Conservation (phyloP, 1,284 basidiomycete species). For the Fistulinella cinereoalba region DNA sequence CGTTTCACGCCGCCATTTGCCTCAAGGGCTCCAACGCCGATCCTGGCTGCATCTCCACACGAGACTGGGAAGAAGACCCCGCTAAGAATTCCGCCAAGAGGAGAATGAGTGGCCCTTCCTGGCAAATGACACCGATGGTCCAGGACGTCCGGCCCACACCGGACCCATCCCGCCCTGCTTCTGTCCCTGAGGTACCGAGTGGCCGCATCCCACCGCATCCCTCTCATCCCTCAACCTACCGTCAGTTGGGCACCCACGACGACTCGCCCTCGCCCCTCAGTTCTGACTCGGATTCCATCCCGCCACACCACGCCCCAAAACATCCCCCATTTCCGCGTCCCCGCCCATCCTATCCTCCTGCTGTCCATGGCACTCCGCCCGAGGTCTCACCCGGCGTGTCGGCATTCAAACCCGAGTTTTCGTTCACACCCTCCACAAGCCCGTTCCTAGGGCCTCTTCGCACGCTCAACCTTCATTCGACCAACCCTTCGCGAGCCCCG, state of each 20-base stretch:
- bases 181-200: conserved; percentile 15
- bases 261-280: conserved; percentile 66
- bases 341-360: conserved; percentile 22
- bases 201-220: conserved; percentile 37
- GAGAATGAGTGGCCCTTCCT: conserved; percentile 51
- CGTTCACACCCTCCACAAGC: conserved; percentile 65
- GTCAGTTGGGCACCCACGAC: conserved; percentile 42
- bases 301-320: conserved; percentile 31
- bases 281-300: conserved; percentile 60
- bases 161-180: conserved; percentile 26
- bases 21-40: conserved; percentile 31
- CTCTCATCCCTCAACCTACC: conserved; percentile 33
- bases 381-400: conserved; percentile 27
- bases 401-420: conserved; percentile 34
- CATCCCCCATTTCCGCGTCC: conserved; percentile 22
- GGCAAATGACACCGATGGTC: conserved; percentile 44
- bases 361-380: conserved; percentile 11
- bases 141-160: conserved; percentile 24
- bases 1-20: conserved; percentile 35
- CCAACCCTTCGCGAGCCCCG: conserved; percentile 62
- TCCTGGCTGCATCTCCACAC: conserved; percentile 43
- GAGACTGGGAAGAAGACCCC: conserved; percentile 32
- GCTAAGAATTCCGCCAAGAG: conserved; percentile 29
- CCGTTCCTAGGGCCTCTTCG: conserved; percentile 84
- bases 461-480: conserved; percentile 68